Percentiles rank a stretch among this genome's conserved stretches.
Evolutionary conservation across 148 eudicot genomes (phyloP).

Genomic region (Agrostemma githago): DNA sequence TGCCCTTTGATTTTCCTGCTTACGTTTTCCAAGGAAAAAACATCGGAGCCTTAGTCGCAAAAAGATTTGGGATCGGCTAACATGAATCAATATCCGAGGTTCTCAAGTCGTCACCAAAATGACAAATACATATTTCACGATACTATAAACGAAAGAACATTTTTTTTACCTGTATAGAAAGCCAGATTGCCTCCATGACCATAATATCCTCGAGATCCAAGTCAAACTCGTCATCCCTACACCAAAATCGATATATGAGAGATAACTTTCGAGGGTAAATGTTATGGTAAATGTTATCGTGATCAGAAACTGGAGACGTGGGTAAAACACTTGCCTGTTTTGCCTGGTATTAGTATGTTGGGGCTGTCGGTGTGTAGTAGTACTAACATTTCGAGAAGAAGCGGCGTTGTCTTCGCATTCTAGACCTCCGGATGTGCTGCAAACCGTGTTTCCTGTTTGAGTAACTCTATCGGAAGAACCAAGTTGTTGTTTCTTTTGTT

Average conservation of each 20-base stretch:
- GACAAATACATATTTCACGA: too few species aligned
- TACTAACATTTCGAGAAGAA: conserved; percentile 33
- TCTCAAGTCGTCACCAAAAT: neutral
- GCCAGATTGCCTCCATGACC: conserved; percentile 99
- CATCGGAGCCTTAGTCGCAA: neutral
- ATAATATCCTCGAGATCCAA: conserved; percentile 93
- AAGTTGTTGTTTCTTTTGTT: conserved; percentile 47
- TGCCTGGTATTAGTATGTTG: conserved; percentile 47
- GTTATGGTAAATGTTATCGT: neutral
- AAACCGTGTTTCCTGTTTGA: conserved; percentile 41
- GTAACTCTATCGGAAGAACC: conserved; percentile 41
- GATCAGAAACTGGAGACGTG: neutral
- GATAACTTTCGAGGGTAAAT: neutral
- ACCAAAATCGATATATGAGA: conserved; percentile 16
- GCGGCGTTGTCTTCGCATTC: conserved; percentile 51
- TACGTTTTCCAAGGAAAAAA: neutral
- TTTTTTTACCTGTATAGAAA: conserved; percentile 76
- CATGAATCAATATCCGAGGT: too few species aligned
- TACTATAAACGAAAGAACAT: too few species aligned
- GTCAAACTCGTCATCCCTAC: conserved; percentile 84
- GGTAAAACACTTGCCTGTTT: conserved; percentile 46
- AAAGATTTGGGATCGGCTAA: too few species aligned
- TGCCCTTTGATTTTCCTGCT: conserved; percentile 61
- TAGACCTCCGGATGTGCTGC: conserved; percentile 52
- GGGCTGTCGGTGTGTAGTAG: conserved; percentile 42